Percentiles rank a stretch among this genome's conserved stretches.
These are phyloP conservation scores for Jackrogersella multiformis DNA, from an alignment of 495 filamentous ascomycete genomes.

Conservation along the genomic window DNA sequence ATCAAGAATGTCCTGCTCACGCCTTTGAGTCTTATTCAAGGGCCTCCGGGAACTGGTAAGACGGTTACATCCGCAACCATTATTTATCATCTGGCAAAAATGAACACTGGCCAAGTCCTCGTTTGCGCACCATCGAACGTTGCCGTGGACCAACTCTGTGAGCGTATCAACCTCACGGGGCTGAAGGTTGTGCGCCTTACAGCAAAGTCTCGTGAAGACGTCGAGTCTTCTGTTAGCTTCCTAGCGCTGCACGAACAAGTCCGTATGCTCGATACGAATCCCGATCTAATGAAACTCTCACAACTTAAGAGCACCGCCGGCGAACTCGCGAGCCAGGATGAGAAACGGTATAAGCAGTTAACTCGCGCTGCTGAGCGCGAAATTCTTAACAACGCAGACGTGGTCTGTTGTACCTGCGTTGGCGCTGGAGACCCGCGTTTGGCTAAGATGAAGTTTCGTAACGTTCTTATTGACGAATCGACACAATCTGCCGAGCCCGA, in stretches of 20 bases:
- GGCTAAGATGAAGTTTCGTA: constrained; percentile 96
- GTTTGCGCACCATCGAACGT: constrained; percentile 99
- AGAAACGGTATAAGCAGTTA: constrained; percentile 97
- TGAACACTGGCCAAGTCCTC: constrained; percentile 92
- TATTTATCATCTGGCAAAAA: constrained; percentile 96
- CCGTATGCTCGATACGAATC: constrained; percentile 94
- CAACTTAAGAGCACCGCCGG: constrained; percentile 92
- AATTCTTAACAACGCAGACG: constrained; percentile 94
- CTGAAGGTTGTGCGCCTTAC: constrained; percentile 98
- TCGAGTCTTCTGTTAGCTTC: constrained; percentile 95
- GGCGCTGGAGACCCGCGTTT: constrained; percentile 96
- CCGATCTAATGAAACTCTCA: constrained; percentile 88
- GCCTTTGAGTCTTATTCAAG: constrained; percentile 94
- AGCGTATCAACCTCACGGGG: constrained; percentile 93
- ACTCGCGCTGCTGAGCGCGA: constrained; percentile 94
- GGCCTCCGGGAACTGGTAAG: constrained; percentile 96
- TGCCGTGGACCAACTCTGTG: constrained; percentile 97
- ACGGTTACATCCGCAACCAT: constrained; percentile 99
- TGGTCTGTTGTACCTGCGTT: constrained; percentile 99
- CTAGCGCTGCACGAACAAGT: constrained; percentile 97
- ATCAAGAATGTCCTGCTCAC: constrained; percentile 96
- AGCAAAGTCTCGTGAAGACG: constrained; percentile 97
- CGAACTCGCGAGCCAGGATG: constrained; percentile 93
- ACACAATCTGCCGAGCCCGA: constrained; percentile 99
- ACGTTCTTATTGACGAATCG: constrained; percentile 96